phyloP scores from a whole-genome alignment of 805 yeast genomes.

The Myxozyma udenii region DNA sequence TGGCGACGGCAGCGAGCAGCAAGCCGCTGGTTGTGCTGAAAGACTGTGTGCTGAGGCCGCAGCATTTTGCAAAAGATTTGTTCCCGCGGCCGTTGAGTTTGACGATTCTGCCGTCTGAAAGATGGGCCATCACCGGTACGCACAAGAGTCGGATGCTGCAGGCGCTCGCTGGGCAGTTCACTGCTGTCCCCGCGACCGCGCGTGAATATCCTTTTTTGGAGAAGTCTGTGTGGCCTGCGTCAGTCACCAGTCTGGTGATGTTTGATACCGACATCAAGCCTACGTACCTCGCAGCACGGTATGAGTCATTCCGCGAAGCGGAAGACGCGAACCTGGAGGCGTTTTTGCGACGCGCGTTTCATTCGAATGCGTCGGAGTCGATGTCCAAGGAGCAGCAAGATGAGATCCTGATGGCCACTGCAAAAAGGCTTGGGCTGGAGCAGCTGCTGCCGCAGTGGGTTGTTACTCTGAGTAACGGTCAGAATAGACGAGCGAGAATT shows the following conservation, averaged over 20 bases:
- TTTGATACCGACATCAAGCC: constrained; percentile 46
- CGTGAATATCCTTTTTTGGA: constrained; percentile 55
- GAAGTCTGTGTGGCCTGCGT: constrained; percentile 46
- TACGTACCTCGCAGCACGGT: constrained; percentile 83
- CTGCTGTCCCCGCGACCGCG: constrained; percentile 52
- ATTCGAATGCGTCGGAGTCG: constrained; percentile 47
- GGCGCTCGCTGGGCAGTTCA: constrained; percentile 54
- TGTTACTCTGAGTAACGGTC: constrained; percentile 89
- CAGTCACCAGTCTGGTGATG: constrained; percentile 45
- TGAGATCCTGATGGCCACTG: constrained; percentile 40
- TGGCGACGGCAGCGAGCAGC: constrained; percentile 10
- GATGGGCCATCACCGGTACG: constrained; percentile 58
- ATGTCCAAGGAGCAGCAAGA: constrained; percentile 30
- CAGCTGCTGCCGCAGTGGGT: constrained; percentile 67
- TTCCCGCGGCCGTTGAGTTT: constrained; percentile 46
- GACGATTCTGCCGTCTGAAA: constrained; percentile 41
- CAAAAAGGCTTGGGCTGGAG: constrained; percentile 52
- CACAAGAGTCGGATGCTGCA: constrained; percentile 54
- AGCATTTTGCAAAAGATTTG: constrained; percentile 30
- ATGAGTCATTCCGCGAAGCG: constrained; percentile 81
- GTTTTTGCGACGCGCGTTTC: constrained; percentile 48
- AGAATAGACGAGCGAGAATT: constrained; percentile 81
- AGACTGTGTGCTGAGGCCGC: constrained; percentile 19
- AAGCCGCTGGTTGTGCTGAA: constrained; percentile 25
- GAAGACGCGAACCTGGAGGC: constrained; percentile 68